phyloP scores from a whole-genome alignment of 257 asterid genomes.

The Jacaranda mimosifolia region DNA sequence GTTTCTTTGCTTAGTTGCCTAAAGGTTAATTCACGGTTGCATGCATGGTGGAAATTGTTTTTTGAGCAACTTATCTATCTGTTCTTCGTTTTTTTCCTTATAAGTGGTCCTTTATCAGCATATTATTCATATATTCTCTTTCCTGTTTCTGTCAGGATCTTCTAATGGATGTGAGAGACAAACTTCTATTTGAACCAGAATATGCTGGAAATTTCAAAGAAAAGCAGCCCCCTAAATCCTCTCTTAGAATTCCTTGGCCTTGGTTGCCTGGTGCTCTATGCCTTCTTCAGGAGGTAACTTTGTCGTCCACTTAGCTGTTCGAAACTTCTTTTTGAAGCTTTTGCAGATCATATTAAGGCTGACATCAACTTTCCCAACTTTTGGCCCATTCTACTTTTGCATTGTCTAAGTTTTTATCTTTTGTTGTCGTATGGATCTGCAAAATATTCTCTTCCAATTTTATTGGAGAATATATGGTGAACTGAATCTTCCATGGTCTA shows the following conservation, averaged over 20 bases:
- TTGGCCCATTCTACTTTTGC: slow-evolving; percentile 15
- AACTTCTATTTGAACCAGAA: slow-evolving; percentile 96
- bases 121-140: slow-evolving; percentile 26
- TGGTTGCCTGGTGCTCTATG: slow-evolving; percentile 97
- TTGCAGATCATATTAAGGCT: slow-evolving; percentile 23
- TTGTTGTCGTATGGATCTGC: slow-evolving; percentile 27
- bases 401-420: slow-evolving; percentile 14
- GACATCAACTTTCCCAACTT: background rate
- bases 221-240: slow-evolving; percentile 82
- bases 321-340: slow-evolving; percentile 27
- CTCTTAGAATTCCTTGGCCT: slow-evolving; percentile 87
- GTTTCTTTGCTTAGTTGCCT: slow-evolving; percentile 8
- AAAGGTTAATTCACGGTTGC: slow-evolving; percentile 29
- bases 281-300: slow-evolving; percentile 93
- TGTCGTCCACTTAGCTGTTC: slow-evolving; percentile 28
- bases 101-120: slow-evolving; percentile 22
- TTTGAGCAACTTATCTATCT: slow-evolving; percentile 13
- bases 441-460: slow-evolving; percentile 20
- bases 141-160: slow-evolving; percentile 64
- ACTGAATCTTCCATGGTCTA: slow-evolving; percentile 40
- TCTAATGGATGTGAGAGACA: slow-evolving; percentile 93
- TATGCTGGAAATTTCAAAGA: slow-evolving; percentile 89
- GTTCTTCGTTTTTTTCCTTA: slow-evolving; percentile 3
- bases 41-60: slow-evolving; percentile 27
- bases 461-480: slow-evolving; percentile 30